Base-by-base conservation (phyloP, 306 rosid genomes). In the Urtica urens region DNA sequence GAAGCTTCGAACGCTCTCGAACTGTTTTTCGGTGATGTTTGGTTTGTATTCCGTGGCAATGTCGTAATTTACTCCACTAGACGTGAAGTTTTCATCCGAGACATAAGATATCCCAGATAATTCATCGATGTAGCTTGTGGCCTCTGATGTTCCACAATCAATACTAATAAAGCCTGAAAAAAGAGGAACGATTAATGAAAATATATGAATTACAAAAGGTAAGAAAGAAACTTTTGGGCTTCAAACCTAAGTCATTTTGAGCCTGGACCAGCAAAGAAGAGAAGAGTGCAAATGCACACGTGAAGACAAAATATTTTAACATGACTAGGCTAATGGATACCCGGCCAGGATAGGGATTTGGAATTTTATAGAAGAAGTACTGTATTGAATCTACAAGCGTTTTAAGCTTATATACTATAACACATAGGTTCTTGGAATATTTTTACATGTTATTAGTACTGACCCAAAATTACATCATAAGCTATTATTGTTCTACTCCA, bases 91-190 rank as follows among this genome's bases (percentile, higher is more conserved):
- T 1, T 61, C 67, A 27, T 76, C 88, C 33, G 83, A 64, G 11
- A 64, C 50, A 69, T 76, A 80, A 30, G 21, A 31, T 28, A 80
- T 49, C 47, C 78, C 74, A 12, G 78, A 70, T 28, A 0, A 19
- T 12, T 23, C 2, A 10, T 67, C 72, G 3, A 51, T 48, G 6
- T 64, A 70, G 61, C 45, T 57, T 2, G 69, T 47, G 15, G 24
- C 33, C 10, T 41, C 33, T 0, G 76, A 67, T 12, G 54, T 25
- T 13, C 83, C 83, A 30, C 88, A 80, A 46, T 67, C 80, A 58
- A 80, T 30, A 53, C 74, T 76, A 2, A 76, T 67, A 76, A 80
- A 80, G 27, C 68, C 88, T 80, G 69, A 28, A 34, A 29, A 1
- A 16, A 10, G 33, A 28, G 10, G n/a, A 35, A 16, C 1, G n/a